Conservation (phyloP, 192 early-diverging fungal species). For the Paraglomus brasilianum region DNA sequence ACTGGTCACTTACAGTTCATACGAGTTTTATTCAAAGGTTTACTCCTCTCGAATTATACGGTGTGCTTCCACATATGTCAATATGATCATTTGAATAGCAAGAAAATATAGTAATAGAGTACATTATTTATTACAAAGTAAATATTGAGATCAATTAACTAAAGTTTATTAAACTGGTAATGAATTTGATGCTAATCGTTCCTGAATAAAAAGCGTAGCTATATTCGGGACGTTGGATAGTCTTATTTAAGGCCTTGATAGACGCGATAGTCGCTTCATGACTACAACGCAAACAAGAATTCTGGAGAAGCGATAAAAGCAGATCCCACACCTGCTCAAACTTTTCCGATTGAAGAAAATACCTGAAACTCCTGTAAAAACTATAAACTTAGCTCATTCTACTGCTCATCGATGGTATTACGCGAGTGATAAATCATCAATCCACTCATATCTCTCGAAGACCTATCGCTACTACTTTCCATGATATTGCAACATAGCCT, state of each 20-base stretch:
- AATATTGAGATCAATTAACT: no score
- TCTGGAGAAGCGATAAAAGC: slow-evolving; percentile 72
- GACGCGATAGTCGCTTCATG: slow-evolving; percentile 77
- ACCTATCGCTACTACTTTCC: slow-evolving; percentile 39
- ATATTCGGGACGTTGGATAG: slow-evolving; percentile 45
- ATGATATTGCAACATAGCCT: slow-evolving; percentile 39
- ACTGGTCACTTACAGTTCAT: no score
- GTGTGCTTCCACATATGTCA: no score
- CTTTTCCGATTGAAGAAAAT: slow-evolving; percentile 64
- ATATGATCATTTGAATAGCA: no score
- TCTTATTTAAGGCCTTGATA: slow-evolving; percentile 63
- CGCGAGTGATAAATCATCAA: slow-evolving; percentile 59
- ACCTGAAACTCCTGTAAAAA: slow-evolving; percentile 67
- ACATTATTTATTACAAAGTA: no score
- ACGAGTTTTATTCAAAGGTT: no score
- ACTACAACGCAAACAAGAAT: slow-evolving; percentile 61
- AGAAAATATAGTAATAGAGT: no score
- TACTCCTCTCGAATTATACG: no score
- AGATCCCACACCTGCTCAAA: slow-evolving; percentile 70
- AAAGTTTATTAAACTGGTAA: no score
- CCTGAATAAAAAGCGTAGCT: no score
- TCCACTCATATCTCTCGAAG: slow-evolving; percentile 39
- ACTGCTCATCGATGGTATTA: slow-evolving; percentile 71
- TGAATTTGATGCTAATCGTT: no score
- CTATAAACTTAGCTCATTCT: slow-evolving; percentile 84